A percentile compares a stretch with the other conserved stretches of the same genome.
Evolutionary conservation across 768 basidiomycete genomes (phyloP).

Genomic region (Butyriboletus loyo): DNA sequence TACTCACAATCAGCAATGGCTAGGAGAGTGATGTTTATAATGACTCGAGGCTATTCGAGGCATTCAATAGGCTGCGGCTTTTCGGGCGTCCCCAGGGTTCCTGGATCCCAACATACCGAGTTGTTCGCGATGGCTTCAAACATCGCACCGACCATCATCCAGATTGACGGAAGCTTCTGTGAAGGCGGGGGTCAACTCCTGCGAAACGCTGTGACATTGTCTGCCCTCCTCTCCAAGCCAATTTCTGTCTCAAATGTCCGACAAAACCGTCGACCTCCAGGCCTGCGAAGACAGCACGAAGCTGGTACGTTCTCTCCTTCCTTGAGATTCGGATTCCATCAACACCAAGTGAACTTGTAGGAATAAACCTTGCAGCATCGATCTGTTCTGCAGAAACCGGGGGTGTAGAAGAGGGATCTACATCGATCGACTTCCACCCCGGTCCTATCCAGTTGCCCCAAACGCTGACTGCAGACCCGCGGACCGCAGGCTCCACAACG

Average conservation of each 20-base stretch:
- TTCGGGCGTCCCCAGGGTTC: neutral
- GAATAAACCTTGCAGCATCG: slow-evolving; percentile 60
- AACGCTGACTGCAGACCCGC: slow-evolving; percentile 44
- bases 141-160: slow-evolving; percentile 12
- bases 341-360: slow-evolving; percentile 31
- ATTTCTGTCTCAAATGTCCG: slow-evolving; percentile 62
- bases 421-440: slow-evolving; percentile 53
- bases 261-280: slow-evolving; percentile 53
- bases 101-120: neutral
- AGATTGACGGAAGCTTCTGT: slow-evolving; percentile 44
- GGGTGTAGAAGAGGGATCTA: slow-evolving; percentile 55
- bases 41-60: neutral
- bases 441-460: slow-evolving; percentile 38
- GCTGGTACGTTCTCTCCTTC: slow-evolving; percentile 42
- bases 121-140: slow-evolving; percentile 7
- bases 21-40: neutral
- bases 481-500: slow-evolving; percentile 69
- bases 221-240: slow-evolving; percentile 61
- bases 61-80: neutral
- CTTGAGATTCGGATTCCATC: neutral
- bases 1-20: neutral
- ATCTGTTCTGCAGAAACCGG: slow-evolving; percentile 55
- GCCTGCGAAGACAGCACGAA: slow-evolving; percentile 70
- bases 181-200: slow-evolving; percentile 72
- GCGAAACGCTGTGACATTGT: slow-evolving; percentile 63